phyloP scores from a whole-genome alignment of 495 filamentous ascomycete species.

The Penicillium macrosclerotiorum region DNA sequence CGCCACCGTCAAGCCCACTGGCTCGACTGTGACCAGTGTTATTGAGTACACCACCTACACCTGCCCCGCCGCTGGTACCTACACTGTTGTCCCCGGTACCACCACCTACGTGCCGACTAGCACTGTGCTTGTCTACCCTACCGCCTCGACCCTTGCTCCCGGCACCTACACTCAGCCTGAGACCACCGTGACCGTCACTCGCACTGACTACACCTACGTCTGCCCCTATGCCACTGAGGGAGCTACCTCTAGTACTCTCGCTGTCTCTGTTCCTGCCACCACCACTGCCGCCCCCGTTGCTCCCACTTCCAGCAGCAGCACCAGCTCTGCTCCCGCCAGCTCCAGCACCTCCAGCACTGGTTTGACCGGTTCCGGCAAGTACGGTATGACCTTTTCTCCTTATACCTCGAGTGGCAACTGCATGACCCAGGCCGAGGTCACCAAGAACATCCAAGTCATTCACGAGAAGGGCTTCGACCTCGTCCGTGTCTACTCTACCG shows the following conservation, averaged over 20 bases:
- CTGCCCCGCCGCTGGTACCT: conserved; percentile 76
- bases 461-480: conserved; percentile 70
- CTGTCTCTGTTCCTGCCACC: conserved; percentile 14
- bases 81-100: conserved; percentile 68
- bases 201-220: conserved; percentile 65
- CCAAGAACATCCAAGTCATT: conserved; percentile 65
- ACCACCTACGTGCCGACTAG: conserved; percentile 56
- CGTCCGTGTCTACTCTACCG: conserved; percentile 87
- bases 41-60: conserved; percentile 71
- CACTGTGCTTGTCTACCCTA: conserved; percentile 64
- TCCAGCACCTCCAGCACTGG: conserved; percentile 15
- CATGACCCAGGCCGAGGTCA: conserved; percentile 62
- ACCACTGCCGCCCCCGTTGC: conserved; percentile 13
- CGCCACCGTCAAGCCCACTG: conserved; percentile 61
- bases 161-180: conserved; percentile 74
- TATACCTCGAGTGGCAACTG: conserved; percentile 63
- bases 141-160: conserved; percentile 60
- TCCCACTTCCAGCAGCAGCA: conserved; percentile 13
- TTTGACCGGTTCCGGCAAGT: conserved; percentile 53
- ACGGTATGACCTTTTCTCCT: conserved; percentile 92
- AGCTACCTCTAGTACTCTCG: conserved; percentile 13
- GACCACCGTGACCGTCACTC: conserved; percentile 63
- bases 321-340: conserved; percentile 8
- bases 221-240: conserved; percentile 62
- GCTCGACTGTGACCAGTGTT: conserved; percentile 65